These are phyloP conservation scores for Xylariales sp. DNA, from an alignment of 2,329 filamentous ascomycete genomes.

Conservation along the genomic window DNA sequence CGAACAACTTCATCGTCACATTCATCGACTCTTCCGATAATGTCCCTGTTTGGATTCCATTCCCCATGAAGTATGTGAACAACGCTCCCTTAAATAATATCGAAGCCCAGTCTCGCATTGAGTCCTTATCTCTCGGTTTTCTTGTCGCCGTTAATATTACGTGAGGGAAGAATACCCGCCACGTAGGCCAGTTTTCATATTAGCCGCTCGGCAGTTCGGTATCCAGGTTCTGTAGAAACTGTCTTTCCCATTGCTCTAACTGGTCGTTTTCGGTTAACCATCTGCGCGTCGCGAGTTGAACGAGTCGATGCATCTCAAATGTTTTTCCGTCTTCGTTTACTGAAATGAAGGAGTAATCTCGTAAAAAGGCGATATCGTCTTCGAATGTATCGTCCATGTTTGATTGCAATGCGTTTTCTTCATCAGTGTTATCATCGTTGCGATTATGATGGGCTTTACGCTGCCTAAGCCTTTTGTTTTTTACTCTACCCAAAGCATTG, in stretches of 20 bases:
- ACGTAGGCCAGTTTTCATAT: constrained; percentile 24
- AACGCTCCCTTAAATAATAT: constrained; percentile 4
- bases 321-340: constrained; percentile 11
- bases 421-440: neutral
- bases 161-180: constrained; percentile 3
- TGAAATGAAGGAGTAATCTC: constrained; percentile 31
- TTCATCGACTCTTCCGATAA: constrained; percentile 3
- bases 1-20: neutral
- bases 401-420: constrained; percentile 7
- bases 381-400: constrained; percentile 16
- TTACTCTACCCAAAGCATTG: neutral
- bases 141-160: constrained; percentile 1
- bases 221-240: constrained; percentile 22
- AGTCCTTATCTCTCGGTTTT: constrained; percentile 3
- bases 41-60: constrained; percentile 3
- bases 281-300: constrained; percentile 30
- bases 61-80: neutral
- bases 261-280: constrained; percentile 25
- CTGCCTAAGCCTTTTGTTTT: neutral
- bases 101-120: constrained; percentile 4
- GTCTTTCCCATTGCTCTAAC: constrained; percentile 21
- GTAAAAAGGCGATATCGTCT: constrained; percentile 28
- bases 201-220: constrained; percentile 20
- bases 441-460: neutral
- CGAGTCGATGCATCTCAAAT: constrained; percentile 39